These are phyloP conservation scores for Gryganskiella cystojenkinii DNA, from an alignment of 192 early-diverging fungal species.

Conservation along the genomic window DNA sequence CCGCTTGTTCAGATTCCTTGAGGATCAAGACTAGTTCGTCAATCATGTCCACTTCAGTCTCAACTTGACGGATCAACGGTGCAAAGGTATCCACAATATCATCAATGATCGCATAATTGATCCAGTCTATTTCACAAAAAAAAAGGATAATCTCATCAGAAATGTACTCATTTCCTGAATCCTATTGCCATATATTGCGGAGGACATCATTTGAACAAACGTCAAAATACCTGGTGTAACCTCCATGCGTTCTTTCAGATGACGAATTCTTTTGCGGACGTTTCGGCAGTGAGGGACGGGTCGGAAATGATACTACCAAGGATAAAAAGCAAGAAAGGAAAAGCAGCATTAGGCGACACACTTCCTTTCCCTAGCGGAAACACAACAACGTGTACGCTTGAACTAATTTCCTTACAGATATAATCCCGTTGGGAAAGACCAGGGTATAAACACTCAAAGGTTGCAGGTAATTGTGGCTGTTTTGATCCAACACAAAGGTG, in stretches of 20 bases:
- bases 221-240: conserved; percentile 71
- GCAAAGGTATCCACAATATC: conserved; percentile 84
- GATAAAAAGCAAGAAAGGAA: neutral
- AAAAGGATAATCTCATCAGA: neutral
- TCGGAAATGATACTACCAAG: conserved; percentile 72
- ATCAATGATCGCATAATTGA: conserved; percentile 79
- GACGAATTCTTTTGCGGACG: conserved; percentile 77
- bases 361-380: no score
- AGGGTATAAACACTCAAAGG: conserved; percentile 61
- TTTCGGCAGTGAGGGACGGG: conserved; percentile 69
- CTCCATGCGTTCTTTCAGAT: conserved; percentile 70
- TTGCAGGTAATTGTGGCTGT: conserved; percentile 46
- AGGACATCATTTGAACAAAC: neutral
- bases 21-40: conserved; percentile 85
- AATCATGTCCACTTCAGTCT: conserved; percentile 82
- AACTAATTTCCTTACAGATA: conserved; percentile 50
- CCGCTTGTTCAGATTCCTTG: conserved; percentile 71
- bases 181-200: neutral
- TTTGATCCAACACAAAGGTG: conserved; percentile 57
- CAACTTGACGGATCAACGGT: conserved; percentile 78
- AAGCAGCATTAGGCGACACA: neutral
- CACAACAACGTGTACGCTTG: no score
- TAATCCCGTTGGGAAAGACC: conserved; percentile 59
- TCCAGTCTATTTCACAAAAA: conserved; percentile 56
- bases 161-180: neutral